phyloP scores from a whole-genome alignment of 352 stramenopile genomes.

The Globisporangium polare region DNA sequence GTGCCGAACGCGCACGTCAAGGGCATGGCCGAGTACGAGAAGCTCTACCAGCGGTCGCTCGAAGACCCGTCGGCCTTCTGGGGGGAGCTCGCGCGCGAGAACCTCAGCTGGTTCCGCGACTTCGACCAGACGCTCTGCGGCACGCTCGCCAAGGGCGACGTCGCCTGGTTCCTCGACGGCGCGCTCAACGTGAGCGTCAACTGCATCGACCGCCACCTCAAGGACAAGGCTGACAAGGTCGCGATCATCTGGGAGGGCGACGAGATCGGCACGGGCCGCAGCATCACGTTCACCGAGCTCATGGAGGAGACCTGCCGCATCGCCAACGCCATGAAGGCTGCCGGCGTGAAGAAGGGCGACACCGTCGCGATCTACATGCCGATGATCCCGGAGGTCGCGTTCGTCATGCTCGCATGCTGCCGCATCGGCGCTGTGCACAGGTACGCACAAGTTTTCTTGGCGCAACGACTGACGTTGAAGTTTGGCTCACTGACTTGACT shows the following conservation, averaged over 20 bases:
- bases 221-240: slow-evolving; percentile 75
- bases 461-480: neutral
- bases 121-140: slow-evolving; percentile 90
- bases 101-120: slow-evolving; percentile 92
- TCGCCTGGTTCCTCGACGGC: slow-evolving; percentile 95
- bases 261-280: slow-evolving; percentile 88
- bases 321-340: slow-evolving; percentile 87
- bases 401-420: slow-evolving; percentile 97
- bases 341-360: slow-evolving; percentile 76
- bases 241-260: slow-evolving; percentile 98
- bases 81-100: slow-evolving; percentile 82
- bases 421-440: slow-evolving; percentile 95
- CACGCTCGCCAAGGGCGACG: slow-evolving; percentile 86
- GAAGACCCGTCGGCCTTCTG: slow-evolving; percentile 91
- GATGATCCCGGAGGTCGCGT: slow-evolving; percentile 98
- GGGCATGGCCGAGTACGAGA: slow-evolving; percentile 72
- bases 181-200: slow-evolving; percentile 94
- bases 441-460: neutral
- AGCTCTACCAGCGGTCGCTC: slow-evolving; percentile 86
- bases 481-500: neutral
- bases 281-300: slow-evolving; percentile 92
- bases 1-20: slow-evolving; percentile 65
- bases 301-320: slow-evolving; percentile 88
- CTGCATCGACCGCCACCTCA: slow-evolving; percentile 95
- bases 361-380: slow-evolving; percentile 97